Evolutionary conservation across 768 basidiomycete genomes (phyloP).

Genomic region (Suillus variegatus): DNA sequence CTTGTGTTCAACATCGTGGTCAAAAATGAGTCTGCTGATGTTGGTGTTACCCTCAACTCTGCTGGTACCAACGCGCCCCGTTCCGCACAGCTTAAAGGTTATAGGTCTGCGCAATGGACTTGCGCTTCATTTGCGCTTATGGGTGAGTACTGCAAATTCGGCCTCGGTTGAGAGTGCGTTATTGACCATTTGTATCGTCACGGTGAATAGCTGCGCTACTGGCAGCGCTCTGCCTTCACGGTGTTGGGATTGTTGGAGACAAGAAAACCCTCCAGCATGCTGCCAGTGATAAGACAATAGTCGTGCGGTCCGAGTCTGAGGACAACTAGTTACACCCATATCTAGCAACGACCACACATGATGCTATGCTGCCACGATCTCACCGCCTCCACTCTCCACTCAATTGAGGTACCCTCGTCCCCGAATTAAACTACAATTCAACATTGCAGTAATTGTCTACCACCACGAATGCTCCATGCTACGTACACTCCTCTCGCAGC

Average conservation of each 20-base stretch:
- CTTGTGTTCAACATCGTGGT: constrained; percentile 65
- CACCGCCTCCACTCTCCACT: background rate
- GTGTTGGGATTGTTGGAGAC: constrained; percentile 44
- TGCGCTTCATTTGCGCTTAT: constrained; percentile 56
- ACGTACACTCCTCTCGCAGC: too few species aligned
- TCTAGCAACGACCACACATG: background rate
- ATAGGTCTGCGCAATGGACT: constrained; percentile 67
- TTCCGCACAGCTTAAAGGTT: constrained; percentile 49
- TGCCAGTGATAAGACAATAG: constrained; percentile 23
- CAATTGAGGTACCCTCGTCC: background rate
- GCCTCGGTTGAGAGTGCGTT: background rate
- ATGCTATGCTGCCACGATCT: background rate
- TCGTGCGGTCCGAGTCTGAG: background rate
- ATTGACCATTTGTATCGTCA: background rate
- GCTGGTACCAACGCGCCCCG: constrained; percentile 31
- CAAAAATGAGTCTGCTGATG: constrained; percentile 27
- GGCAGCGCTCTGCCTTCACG: constrained; percentile 38
- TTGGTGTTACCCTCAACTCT: constrained; percentile 35
- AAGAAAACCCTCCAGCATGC: constrained; percentile 6
- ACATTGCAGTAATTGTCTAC: background rate
- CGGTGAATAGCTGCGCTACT: constrained; percentile 30
- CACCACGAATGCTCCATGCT: background rate
- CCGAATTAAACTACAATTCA: background rate
- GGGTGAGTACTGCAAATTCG: constrained; percentile 39
- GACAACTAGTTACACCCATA: background rate